Base-by-base conservation (phyloP, 2,329 filamentous ascomycete genomes). In the Talaromyces islandicus region DNA sequence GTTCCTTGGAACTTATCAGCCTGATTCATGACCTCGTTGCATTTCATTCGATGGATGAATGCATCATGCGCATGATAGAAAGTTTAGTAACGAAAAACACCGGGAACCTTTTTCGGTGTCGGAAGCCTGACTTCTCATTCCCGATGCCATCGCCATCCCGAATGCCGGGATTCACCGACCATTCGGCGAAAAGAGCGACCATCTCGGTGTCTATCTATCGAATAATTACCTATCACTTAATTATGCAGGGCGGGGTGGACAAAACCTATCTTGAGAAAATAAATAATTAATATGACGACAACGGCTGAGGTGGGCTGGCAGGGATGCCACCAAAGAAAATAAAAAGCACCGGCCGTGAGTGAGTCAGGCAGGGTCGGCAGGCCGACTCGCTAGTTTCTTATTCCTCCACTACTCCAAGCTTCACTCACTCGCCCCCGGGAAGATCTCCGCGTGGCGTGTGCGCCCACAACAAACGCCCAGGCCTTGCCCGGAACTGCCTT, bases 401-500 rank as follows among this genome's bases (percentile, higher is more conserved):
- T 30, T 7, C 29, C 7, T 9, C 29, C 4, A 30, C n/a, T n/a
- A n/a, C n/a, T n/a, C n/a, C n/a, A n/a, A n/a, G n/a, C n/a, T 7
- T 2, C 5, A 35, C 10, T 35, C 30, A 27, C 21, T 27, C 46
- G 21, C 25, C 48, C 48, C 48, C 48, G 25, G 35, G 48, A 52
- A 19, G 48, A 52, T 52, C 48, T 29, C 48, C 48, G 48, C 48
- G 25, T 52, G 48, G 48, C 48, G 48, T 24, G 43, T 24, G 43
- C 43, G 21, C n/a, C 19, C 11, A n/a, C 41, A 38, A 17, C 35
- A n/a, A n/a, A 38, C 35, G 35, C 35, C 35, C 35, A 38, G 35
- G 35, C 38, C 57, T 50, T 56, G 63, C 35, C 46, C 59, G 48
- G 25, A n/a, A 27, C 17, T 52, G 27, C 48, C 48, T 24, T 29